These are phyloP conservation scores for Aspergillus steynii DNA, from an alignment of 495 filamentous ascomycete genomes.

Conservation along the genomic window DNA sequence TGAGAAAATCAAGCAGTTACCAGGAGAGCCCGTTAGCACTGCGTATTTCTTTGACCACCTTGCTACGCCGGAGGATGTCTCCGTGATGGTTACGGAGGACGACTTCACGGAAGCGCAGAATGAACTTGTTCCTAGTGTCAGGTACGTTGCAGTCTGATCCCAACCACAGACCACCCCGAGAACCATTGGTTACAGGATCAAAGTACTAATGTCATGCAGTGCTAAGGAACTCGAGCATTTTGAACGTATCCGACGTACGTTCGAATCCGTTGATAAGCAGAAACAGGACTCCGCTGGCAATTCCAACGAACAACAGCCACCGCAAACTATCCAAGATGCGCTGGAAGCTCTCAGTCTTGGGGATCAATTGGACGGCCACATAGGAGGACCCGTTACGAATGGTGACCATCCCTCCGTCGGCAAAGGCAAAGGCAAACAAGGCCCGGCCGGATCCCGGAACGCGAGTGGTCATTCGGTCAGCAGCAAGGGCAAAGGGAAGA, in stretches of 20 bases:
- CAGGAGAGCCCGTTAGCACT: constrained; percentile 65
- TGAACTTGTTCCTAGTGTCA: constrained; percentile 89
- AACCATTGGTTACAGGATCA: not conserved
- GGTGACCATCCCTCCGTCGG: constrained; percentile 25
- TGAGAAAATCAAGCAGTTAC: constrained; percentile 67
- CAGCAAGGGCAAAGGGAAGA: constrained; percentile 43
- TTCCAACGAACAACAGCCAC: constrained; percentile 29
- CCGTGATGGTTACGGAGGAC: constrained; percentile 81
- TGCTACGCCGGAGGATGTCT: constrained; percentile 76
- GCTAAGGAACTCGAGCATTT: constrained; percentile 92
- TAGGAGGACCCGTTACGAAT: constrained; percentile 32
- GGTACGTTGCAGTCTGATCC: constrained; percentile 39
- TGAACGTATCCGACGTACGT: constrained; percentile 74
- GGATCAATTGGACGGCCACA: constrained; percentile 15
- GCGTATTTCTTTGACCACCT: constrained; percentile 95
- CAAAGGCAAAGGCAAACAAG: constrained; percentile 35
- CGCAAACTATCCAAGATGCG: constrained; percentile 40
- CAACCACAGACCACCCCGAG: too few species aligned
- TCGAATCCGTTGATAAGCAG: constrained; percentile 61
- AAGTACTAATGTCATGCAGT: constrained; percentile 47
- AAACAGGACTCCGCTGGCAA: constrained; percentile 33
- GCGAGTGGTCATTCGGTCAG: constrained; percentile 32
- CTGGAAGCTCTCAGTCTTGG: constrained; percentile 39
- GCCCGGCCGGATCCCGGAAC: constrained; percentile 29
- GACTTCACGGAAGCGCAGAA: constrained; percentile 79